Conservation (phyloP, 352 stramenopile species). For the Thraustotheca clavata region DNA sequence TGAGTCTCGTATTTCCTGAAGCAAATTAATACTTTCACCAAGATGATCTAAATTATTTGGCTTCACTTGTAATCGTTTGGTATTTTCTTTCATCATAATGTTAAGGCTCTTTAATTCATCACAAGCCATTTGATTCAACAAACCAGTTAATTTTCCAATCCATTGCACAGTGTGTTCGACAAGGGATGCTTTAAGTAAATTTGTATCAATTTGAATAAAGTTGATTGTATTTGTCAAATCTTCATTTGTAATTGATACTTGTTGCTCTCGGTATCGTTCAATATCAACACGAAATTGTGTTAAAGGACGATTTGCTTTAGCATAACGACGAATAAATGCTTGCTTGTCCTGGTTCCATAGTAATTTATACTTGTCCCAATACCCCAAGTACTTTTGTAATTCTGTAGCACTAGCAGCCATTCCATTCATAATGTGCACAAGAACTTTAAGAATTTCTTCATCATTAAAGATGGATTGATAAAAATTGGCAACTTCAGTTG, state of each 20-base stretch:
- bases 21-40: conserved; percentile 83
- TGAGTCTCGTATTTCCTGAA: conserved; percentile 83
- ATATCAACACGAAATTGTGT: conserved; percentile 91
- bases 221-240: conserved; percentile 90
- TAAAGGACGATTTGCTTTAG: conserved; percentile 89
- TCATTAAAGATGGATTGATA: conserved; percentile 94
- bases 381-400: conserved; percentile 92
- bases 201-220: conserved; percentile 93
- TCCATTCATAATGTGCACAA: conserved; percentile 95
- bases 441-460: conserved; percentile 92
- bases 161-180: conserved; percentile 90
- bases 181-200: conserved; percentile 86
- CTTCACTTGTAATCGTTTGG: conserved; percentile 69
- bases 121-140: conserved; percentile 88
- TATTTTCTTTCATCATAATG: conserved; percentile 84
- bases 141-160: conserved; percentile 86
- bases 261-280: conserved; percentile 84
- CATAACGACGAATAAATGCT: conserved; percentile 92
- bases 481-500: conserved; percentile 62
- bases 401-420: conserved; percentile 91
- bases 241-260: conserved; percentile 88
- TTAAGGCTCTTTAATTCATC: conserved; percentile 83
- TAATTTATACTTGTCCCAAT: conserved; percentile 93
- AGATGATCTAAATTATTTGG: conserved; percentile 87
- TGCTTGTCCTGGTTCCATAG: conserved; percentile 93